These are phyloP conservation scores for Pythium pyrilobum DNA, from an alignment of 352 stramenopile genomes.

Conservation along the genomic window DNA sequence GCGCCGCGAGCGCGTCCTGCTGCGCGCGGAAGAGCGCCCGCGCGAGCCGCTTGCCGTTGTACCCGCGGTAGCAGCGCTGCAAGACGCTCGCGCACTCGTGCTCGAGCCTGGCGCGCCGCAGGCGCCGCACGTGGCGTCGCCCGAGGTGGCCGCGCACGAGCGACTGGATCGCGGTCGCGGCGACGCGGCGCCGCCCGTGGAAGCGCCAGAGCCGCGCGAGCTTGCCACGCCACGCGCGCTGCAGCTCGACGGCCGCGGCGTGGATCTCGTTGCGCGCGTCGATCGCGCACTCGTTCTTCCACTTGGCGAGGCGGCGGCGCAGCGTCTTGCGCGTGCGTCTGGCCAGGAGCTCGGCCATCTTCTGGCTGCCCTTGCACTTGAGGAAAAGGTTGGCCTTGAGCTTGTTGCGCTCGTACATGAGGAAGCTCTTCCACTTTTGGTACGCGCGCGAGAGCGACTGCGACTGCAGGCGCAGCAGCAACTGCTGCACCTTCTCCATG, in stretches of 20 bases:
- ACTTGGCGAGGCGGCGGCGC: slow-evolving; percentile 37
- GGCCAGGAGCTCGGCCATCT: slow-evolving; percentile 60
- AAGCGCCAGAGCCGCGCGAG: slow-evolving; percentile 26
- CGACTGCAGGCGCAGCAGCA: slow-evolving; percentile 64
- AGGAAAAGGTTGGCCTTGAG: slow-evolving; percentile 72
- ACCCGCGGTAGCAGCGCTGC: slow-evolving; percentile 76
- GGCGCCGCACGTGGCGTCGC: slow-evolving; percentile 12
- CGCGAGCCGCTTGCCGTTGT: slow-evolving; percentile 61
- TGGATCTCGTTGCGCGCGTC: slow-evolving; percentile 57
- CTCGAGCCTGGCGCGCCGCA: slow-evolving; percentile 37
- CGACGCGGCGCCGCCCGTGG: slow-evolving; percentile 22
- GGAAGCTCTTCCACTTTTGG: slow-evolving; percentile 63
- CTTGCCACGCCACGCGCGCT: slow-evolving; percentile 51
- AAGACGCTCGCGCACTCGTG: slow-evolving; percentile 40
- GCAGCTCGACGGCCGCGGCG: slow-evolving; percentile 63
- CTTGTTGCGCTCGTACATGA: slow-evolving; percentile 73
- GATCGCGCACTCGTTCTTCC: slow-evolving; percentile 40
- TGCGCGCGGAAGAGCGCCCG: slow-evolving; percentile 63
- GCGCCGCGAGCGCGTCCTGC: slow-evolving; percentile 45
- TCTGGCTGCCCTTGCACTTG: slow-evolving; percentile 77
- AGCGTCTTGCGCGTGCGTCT: slow-evolving; percentile 54
- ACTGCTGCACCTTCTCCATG: slow-evolving; percentile 72
- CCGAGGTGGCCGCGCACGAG: slow-evolving; percentile 47
- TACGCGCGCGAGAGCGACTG: slow-evolving; percentile 64
- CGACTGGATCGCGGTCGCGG: slow-evolving; percentile 40